Evolutionary conservation across 2,329 filamentous ascomycete genomes (phyloP).

Genomic region (Blastomyces parvus): DNA sequence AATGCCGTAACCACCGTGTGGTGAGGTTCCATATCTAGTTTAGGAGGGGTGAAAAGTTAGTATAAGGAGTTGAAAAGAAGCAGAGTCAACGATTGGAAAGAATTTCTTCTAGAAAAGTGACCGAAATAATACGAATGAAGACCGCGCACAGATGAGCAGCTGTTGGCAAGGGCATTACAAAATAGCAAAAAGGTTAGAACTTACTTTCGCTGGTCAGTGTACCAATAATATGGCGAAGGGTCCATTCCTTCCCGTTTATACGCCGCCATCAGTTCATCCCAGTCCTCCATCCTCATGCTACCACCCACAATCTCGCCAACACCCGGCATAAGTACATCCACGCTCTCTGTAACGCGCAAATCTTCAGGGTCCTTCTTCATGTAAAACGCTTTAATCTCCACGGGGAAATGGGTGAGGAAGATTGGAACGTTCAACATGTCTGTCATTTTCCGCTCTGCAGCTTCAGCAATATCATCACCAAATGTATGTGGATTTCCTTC

Average conservation of each 20-base stretch:
- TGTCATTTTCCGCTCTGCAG: conserved; percentile 92
- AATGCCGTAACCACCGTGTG: conserved; percentile 87
- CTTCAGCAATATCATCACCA: conserved; percentile 96
- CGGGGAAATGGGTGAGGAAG: conserved; percentile 93
- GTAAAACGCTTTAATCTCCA: conserved; percentile 98
- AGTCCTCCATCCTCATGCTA: conserved; percentile 89
- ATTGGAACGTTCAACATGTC: conserved; percentile 93
- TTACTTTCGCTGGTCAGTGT: conserved; percentile 92
- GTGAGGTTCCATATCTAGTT: conserved; percentile 72
- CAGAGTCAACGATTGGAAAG: not conserved
- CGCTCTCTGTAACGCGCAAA: conserved; percentile 77
- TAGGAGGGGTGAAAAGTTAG: conserved; percentile 10
- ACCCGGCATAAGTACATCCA: conserved; percentile 80
- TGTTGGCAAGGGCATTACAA: not conserved
- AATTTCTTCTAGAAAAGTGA: not conserved
- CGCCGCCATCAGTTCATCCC: conserved; percentile 78
- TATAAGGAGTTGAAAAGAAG: not conserved
- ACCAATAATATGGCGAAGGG: conserved; percentile 89
- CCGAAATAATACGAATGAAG: not conserved
- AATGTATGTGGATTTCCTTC: conserved; percentile 83
- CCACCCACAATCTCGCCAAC: conserved; percentile 96
- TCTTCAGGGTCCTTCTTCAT: conserved; percentile 85
- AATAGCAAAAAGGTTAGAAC: conserved; percentile 29
- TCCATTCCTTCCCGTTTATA: conserved; percentile 83
- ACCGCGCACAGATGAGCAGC: conserved; percentile 8